Conservation (phyloP, 768 basidiomycete species). For the Mycena latifolia region DNA sequence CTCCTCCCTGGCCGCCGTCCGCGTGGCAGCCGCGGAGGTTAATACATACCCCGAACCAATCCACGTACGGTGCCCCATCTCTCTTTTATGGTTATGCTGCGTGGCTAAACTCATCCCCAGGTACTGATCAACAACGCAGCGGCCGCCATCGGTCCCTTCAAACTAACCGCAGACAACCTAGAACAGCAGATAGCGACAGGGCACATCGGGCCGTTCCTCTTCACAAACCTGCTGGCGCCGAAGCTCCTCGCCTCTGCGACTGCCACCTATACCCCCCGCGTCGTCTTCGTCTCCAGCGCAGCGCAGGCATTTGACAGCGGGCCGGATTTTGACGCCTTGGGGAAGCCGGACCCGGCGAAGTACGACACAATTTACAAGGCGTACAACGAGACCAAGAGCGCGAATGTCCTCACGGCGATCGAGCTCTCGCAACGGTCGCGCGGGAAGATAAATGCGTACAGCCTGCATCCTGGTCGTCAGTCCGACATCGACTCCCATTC, state of each 20-base stretch:
- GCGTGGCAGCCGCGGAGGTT: too few relatives aligned
- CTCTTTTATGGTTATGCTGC: not conserved
- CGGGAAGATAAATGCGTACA: conserved; percentile 21
- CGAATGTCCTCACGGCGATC: conserved; percentile 17
- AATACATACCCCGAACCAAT: conserved; percentile 9
- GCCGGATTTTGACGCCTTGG: not conserved
- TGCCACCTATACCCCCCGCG: too few relatives aligned
- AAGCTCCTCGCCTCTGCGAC: too few relatives aligned
- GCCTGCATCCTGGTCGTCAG: conserved; percentile 20
- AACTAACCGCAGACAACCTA: not conserved
- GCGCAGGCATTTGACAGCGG: conserved; percentile 1
- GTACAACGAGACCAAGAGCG: conserved; percentile 13
- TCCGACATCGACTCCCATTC: too few relatives aligned
- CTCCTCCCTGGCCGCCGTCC: not conserved
- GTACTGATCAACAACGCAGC: conserved; percentile 2
- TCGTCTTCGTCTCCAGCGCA: too few relatives aligned
- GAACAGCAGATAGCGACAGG: not conserved
- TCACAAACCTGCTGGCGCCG: too few relatives aligned
- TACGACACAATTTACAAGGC: not conserved
- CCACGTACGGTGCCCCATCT: not conserved
- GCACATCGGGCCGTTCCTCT: too few relatives aligned
- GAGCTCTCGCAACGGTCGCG: conserved; percentile 3
- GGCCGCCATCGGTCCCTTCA: not conserved
- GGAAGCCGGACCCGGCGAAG: not conserved
- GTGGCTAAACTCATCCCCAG: not conserved